Conservation (phyloP, 495 filamentous ascomycete genomes). For the Aspergillus affinis region DNA sequence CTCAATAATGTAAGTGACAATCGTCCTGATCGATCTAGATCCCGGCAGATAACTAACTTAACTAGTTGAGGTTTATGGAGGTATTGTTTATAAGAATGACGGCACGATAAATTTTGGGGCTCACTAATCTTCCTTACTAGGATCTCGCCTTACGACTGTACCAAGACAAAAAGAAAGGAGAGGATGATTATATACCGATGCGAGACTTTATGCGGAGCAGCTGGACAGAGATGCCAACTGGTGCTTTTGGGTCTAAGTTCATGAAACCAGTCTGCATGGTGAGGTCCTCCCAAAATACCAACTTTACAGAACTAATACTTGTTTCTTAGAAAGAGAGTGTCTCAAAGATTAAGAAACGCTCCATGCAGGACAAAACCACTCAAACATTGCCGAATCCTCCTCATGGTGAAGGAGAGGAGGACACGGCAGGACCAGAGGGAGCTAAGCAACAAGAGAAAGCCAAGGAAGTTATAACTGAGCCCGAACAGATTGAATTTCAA, state of each 20-base stretch:
- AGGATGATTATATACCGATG: not conserved
- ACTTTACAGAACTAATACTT: not conserved
- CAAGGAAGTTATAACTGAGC: no score
- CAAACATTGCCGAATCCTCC: not conserved
- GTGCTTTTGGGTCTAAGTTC: not conserved
- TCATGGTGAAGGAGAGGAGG: not conserved
- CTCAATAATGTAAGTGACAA: not conserved
- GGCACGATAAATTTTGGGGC: not conserved
- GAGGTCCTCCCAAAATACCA: not conserved
- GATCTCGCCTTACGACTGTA: not conserved
- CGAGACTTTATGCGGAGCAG: conserved; percentile 5
- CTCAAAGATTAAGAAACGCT: not conserved
- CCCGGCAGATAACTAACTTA: not conserved
- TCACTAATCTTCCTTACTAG: not conserved
- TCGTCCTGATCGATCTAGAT: not conserved
- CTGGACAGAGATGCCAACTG: conserved; percentile 5
- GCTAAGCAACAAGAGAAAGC: no score
- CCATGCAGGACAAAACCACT: not conserved
- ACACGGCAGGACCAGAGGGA: not conserved
- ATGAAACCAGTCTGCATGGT: conserved; percentile 1
- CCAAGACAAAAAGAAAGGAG: not conserved
- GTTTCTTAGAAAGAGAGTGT: not conserved
- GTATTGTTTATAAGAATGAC: not conserved
- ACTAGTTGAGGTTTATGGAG: not conserved
- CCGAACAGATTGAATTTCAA: no score